These are phyloP conservation scores for Talaromyces sp. DNA, from an alignment of 2,329 filamentous ascomycete species.

Conservation along the genomic window DNA sequence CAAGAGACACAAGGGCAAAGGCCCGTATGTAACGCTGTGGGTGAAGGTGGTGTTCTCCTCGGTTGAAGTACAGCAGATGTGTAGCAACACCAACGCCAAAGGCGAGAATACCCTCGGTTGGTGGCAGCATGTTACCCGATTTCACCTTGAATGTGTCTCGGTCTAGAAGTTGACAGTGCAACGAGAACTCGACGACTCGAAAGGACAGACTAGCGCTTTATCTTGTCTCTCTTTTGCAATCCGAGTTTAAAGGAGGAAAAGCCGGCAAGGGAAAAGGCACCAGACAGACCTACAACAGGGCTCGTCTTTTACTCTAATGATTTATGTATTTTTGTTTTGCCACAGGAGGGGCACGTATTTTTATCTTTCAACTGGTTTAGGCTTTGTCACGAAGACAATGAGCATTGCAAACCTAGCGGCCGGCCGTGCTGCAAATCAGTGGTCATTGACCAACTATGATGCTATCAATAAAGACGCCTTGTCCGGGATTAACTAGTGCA, in stretches of 20 bases:
- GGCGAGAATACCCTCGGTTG: neutral
- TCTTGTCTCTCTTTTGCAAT: neutral
- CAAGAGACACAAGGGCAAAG: slow-evolving; percentile 7
- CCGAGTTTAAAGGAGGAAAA: neutral
- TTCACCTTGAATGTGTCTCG: neutral
- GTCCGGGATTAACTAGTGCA: neutral
- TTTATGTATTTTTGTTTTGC: neutral
- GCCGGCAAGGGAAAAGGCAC: neutral
- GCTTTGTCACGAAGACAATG: neutral
- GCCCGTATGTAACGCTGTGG: slow-evolving; percentile 11
- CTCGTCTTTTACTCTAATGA: neutral
- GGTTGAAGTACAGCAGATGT: slow-evolving; percentile 14
- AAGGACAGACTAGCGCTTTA: neutral
- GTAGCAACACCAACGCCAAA: slow-evolving; percentile 9
- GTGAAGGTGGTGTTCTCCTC: slow-evolving; percentile 17
- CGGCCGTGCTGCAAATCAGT: neutral
- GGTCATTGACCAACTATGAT: neutral
- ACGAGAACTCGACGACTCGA: neutral
- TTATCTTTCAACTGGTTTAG: neutral
- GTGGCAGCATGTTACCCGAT: neutral
- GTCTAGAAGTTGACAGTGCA: neutral
- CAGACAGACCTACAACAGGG: neutral
- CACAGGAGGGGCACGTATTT: neutral
- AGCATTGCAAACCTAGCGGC: neutral
- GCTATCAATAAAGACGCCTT: neutral